Conservation (phyloP, 1,139 yeast genomes). For the Suhomyces kunorum region DNA sequence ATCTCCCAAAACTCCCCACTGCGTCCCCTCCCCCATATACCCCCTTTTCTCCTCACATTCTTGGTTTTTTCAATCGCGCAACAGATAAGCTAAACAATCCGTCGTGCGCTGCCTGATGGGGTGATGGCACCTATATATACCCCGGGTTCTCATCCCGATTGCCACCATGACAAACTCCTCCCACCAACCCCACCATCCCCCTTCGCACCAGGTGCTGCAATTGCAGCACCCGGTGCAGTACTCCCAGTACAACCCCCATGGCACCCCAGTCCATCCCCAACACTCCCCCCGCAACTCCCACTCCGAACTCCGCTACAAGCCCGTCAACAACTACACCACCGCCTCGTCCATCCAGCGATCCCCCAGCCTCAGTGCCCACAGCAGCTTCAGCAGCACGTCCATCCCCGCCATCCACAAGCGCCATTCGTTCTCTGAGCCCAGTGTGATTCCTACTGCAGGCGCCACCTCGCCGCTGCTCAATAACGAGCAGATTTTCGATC, state of each 20-base stretch:
- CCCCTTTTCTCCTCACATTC: constrained; percentile 9
- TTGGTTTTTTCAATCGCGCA: constrained; percentile 5
- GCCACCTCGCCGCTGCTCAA: constrained; percentile 7
- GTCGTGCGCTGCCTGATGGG: constrained; percentile 3
- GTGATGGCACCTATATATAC: constrained; percentile 1
- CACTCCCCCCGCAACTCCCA: constrained; percentile 12
- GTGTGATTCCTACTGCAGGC: constrained; percentile 4
- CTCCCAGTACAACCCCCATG: constrained; percentile 1
- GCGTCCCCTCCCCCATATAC: constrained; percentile 2
- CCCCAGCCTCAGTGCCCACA: constrained; percentile 15
- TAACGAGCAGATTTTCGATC: constrained; percentile 53
- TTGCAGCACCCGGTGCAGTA: constrained; percentile 5
- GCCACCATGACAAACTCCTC: constrained; percentile 6
- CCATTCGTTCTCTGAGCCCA: constrained; percentile 13
- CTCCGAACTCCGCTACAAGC: constrained; percentile 8
- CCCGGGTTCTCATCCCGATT: neutral
- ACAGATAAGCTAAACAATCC: constrained; percentile 4
- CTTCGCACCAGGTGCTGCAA: constrained; percentile 6
- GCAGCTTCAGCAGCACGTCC: constrained; percentile 12
- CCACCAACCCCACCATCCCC: neutral
- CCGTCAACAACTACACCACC: constrained; percentile 16
- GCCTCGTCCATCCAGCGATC: constrained; percentile 16
- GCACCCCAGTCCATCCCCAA: constrained; percentile 3
- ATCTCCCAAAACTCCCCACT: constrained; percentile 2
- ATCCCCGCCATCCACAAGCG: constrained; percentile 14